A percentile compares a stretch with the other conserved stretches of the same genome.
Evolutionary conservation across 352 stramenopile genomes (phyloP).

Genomic region (Pythium diclinum): DNA sequence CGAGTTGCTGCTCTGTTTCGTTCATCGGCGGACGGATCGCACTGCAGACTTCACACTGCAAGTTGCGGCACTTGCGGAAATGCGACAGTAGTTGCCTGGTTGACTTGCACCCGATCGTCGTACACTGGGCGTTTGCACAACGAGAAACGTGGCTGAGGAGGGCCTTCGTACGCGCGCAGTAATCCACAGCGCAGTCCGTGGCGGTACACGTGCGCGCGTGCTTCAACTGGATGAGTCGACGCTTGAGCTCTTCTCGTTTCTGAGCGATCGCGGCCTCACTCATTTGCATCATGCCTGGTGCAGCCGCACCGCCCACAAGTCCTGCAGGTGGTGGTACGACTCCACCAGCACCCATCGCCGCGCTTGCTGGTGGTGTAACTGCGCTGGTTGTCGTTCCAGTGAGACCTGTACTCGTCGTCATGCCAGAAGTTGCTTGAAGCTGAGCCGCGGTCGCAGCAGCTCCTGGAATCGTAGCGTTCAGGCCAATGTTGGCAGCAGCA

Average conservation of each 20-base stretch:
- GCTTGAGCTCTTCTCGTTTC: slow-evolving; percentile 82
- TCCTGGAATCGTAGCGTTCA: slow-evolving; percentile 31
- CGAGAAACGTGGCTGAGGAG: slow-evolving; percentile 79
- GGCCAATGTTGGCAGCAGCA: slow-evolving; percentile 29
- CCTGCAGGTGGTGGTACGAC: slow-evolving; percentile 21
- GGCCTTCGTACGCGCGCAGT: slow-evolving; percentile 78
- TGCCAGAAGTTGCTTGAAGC: slow-evolving; percentile 23
- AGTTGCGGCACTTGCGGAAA: slow-evolving; percentile 85
- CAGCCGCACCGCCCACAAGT: slow-evolving; percentile 8
- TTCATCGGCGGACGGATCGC: slow-evolving; percentile 88
- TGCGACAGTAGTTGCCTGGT: slow-evolving; percentile 83
- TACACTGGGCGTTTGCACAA: slow-evolving; percentile 81
- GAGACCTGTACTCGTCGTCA: neutral
- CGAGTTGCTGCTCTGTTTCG: slow-evolving; percentile 80
- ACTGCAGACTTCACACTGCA: slow-evolving; percentile 85
- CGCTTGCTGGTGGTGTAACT: neutral
- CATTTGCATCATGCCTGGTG: slow-evolving; percentile 61
- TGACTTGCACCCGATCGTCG: slow-evolving; percentile 86
- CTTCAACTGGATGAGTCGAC: slow-evolving; percentile 83
- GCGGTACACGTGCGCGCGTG: slow-evolving; percentile 80
- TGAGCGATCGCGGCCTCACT: slow-evolving; percentile 80
- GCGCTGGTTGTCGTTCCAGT: neutral
- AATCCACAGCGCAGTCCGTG: slow-evolving; percentile 72
- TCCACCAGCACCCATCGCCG: neutral
- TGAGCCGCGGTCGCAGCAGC: slow-evolving; percentile 30